Evolutionary conservation across 805 yeast genomes (phyloP).

Genomic region (Huiozyma sinensis): DNA sequence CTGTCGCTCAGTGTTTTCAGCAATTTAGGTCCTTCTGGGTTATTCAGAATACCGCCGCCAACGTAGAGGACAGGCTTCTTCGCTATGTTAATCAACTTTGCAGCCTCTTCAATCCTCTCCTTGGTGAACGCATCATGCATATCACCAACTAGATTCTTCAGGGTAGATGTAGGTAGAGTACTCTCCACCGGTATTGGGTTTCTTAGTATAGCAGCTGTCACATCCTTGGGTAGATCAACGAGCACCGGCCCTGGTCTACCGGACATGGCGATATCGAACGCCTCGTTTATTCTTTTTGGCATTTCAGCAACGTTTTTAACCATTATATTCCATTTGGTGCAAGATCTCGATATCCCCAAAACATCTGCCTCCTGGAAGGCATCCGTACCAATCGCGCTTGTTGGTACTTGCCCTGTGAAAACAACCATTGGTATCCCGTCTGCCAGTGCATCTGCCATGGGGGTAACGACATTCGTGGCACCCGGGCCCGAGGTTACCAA

Average conservation of each 20-base stretch:
- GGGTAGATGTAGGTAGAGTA: conserved; percentile 62
- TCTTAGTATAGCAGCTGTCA: conserved; percentile 82
- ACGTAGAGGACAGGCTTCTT: conserved; percentile 83
- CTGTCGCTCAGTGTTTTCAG: conserved; percentile 80
- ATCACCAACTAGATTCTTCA: conserved; percentile 56
- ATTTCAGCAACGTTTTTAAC: conserved; percentile 88
- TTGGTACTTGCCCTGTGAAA: conserved; percentile 95
- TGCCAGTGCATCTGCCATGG: conserved; percentile 93
- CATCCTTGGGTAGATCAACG: conserved; percentile 96
- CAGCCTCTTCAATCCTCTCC: conserved; percentile 67
- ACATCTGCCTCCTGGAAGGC: conserved; percentile 99
- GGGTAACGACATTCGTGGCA: conserved; percentile 97
- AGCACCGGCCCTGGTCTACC: conserved; percentile 99
- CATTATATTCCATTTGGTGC: conserved; percentile 99
- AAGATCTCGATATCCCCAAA: conserved; percentile 89
- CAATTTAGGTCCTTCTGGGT: conserved; percentile 67
- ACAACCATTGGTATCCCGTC: conserved; percentile 97
- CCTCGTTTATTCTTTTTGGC: conserved; percentile 93
- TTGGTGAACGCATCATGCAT: conserved; percentile 65
- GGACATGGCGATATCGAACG: conserved; percentile 88
- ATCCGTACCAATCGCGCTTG: conserved; percentile 92
- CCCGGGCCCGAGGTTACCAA: conserved; percentile 99
- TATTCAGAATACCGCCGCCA: conserved; percentile 81
- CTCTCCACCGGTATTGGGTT: conserved; percentile 74
- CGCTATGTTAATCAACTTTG: conserved; percentile 67